Evolutionary conservation across 176 grass and related monocot species (phyloP), one percentile per base, ranked within the genome.

Genomic region (Avena sativa): DNA sequence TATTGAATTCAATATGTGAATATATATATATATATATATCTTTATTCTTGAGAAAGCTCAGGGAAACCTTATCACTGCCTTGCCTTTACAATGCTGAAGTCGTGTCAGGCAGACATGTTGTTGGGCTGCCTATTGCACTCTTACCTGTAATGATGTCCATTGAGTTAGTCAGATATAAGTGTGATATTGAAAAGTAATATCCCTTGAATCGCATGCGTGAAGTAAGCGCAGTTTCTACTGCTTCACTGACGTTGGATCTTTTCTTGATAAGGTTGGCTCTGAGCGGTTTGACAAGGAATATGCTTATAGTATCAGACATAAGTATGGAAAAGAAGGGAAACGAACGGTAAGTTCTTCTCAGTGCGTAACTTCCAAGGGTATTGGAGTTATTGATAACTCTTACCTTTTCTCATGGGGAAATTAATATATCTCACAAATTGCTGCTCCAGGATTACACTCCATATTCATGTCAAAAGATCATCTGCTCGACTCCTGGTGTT

Each of bases 301-400:
- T 87, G 90, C 92, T 51, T 99, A 99, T 79, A 79, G 28, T 80
- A 91, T 99, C 65, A 95, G 97, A 52, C 89, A 96, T 74, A 94
- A 94, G 65, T 99, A 99, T 67, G 97, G 97, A 87, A 99, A 99
- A 92, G 94, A 99, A 94, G 97, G 94, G 88, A 99, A 98, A 80
- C 84, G 97, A 57, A 94, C 85, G 9, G 97, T 98, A 96, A 76
- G 86, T 78, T 71, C 59, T 70, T 71, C 28, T 47, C 61, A 78
- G 9, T 64, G 25, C 4, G 0, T 74, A 84, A 44, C 16, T 50
- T 69, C n/a, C 52, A 63, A 78, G 16, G 64, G n/a, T 28, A 53
- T 28, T 77, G n/a, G 28, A 82, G 40, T 58, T 81, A 69, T 76
- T 89, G 78, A 57, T 85, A 44, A 48, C 28, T 71, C 21, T 81